Evolutionary conservation across 805 yeast genomes (phyloP), one percentile per base, ranked within the genome.

Genomic region (Nakazawaea laoshanensis): DNA sequence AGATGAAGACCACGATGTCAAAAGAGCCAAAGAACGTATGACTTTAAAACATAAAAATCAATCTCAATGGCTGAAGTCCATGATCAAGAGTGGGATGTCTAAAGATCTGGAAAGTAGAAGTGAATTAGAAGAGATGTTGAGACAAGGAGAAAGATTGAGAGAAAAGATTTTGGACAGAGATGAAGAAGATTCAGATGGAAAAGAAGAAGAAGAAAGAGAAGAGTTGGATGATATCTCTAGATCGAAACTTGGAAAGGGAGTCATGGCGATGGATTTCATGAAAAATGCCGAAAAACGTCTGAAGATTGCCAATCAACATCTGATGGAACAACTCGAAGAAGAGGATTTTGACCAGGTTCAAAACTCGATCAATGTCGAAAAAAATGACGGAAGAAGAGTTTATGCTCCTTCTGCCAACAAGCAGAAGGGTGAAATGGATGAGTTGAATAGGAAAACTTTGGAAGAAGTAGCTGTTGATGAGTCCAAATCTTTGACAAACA

Each of bases 211-310:
- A 34, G 51, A 55, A 5, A 62, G 56, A 18, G 51, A 56, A n/a
- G 50, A 53, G 7, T 52, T 50, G 9, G 61, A 43, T 7, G 66
- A 55, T 8, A 58, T 47, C 7, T 46, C 45, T 2, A 52, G 54
- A 21, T 55, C 61, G 20, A 67, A 63, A 28, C 53, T 77, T n/a
- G 88, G 92, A 14, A 89, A 88, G 54, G 96, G 97, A 35, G 78
- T 89, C 14, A 59, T 89, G 69, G 80, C 77, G 30, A 92, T 92
- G 97, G 94, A 88, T 44, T 89, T 89, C 55, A 89, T 89, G 97
- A 78, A 69, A 43, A 81, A 80, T 39, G 97, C 97, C 2, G 94
- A 80, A 40, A 77, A 76, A 36, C 69, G 77, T 43, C 71, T 74
- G 41, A 69, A 65, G 38, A 65, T 68, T 34, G 74, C 67, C 27